phyloP scores from a whole-genome alignment of 331 rosid species.

The Malus hybrid region DNA sequence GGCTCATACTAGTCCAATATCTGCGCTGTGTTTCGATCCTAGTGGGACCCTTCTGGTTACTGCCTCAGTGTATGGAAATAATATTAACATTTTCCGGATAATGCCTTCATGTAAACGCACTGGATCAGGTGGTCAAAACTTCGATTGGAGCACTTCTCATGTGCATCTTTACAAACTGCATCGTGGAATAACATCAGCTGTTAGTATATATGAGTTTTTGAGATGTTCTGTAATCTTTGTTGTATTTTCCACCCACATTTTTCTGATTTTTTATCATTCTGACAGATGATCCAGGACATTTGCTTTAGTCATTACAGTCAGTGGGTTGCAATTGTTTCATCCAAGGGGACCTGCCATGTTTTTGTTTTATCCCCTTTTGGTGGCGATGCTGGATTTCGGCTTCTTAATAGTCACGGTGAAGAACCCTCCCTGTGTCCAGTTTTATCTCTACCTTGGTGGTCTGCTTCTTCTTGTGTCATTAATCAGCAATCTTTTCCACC shows the following conservation, averaged over 20 bases:
- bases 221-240: constrained; percentile 4
- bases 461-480: constrained; percentile 39
- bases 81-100: constrained; percentile 76
- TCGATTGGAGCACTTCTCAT: constrained; percentile 62
- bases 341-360: constrained; percentile 87
- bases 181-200: constrained; percentile 96
- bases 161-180: constrained; percentile 86
- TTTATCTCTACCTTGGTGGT: constrained; percentile 87
- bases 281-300: constrained; percentile 89
- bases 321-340: constrained; percentile 89
- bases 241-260: constrained; percentile 1
- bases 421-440: constrained; percentile 62
- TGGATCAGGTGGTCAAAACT: constrained; percentile 49
- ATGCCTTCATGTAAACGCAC: constrained; percentile 54
- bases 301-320: constrained; percentile 85
- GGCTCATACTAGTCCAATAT: constrained; percentile 86
- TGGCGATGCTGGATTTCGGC: constrained; percentile 70
- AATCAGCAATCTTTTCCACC: constrained; percentile 64
- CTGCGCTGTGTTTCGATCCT: constrained; percentile 87
- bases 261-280: constrained; percentile 8
- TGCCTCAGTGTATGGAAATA: constrained; percentile 82
- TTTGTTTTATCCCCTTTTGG: constrained; percentile 85
- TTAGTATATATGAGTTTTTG: constrained; percentile 39
- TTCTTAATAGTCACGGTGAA: constrained; percentile 53
- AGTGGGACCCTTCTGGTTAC: constrained; percentile 94